These are phyloP conservation scores for Barbatosphaeria neglecta DNA, from an alignment of 495 filamentous ascomycete species.

Conservation along the genomic window DNA sequence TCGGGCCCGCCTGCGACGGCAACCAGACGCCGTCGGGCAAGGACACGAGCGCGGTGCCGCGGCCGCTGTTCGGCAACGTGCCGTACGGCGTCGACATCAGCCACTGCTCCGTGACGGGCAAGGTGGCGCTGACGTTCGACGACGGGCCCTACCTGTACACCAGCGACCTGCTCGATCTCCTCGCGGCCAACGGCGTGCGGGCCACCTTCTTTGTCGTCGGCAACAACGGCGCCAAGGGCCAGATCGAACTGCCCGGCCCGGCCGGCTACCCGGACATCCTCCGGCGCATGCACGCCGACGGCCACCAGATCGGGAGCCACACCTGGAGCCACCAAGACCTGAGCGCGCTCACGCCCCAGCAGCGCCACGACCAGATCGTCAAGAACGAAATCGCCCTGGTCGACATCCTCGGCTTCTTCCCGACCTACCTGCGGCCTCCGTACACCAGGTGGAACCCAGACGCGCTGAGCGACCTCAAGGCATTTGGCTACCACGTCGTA, in stretches of 20 bases:
- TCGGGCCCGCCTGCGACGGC: constrained; percentile 45
- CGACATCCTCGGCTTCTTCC: constrained; percentile 53
- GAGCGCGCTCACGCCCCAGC: constrained; percentile 32
- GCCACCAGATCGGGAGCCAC: constrained; percentile 62
- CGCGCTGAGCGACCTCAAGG: constrained; percentile 31
- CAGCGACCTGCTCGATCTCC: constrained; percentile 47
- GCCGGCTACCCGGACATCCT: constrained; percentile 15
- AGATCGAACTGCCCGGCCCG: constrained; percentile 30
- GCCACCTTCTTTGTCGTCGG: constrained; percentile 58
- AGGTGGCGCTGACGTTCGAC: constrained; percentile 59
- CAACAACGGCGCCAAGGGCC: constrained; percentile 28
- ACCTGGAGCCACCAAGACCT: constrained; percentile 63
- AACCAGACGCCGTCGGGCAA: constrained; percentile 40
- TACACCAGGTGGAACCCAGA: constrained; percentile 46
- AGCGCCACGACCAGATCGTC: constrained; percentile 46
- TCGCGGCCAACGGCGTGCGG: constrained; percentile 43
- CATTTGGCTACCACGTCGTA: constrained; percentile 53
- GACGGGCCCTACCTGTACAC: constrained; percentile 60
- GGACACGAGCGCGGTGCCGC: constrained; percentile 38
- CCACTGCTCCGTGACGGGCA: constrained; percentile 38
- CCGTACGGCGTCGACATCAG: constrained; percentile 39
- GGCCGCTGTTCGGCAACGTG: constrained; percentile 37
- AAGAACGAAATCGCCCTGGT: constrained; percentile 59
- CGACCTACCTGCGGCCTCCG: constrained; percentile 67
- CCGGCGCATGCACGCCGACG: constrained; percentile 44